A percentile compares a stretch with the other conserved stretches of the same genome.
phyloP scores from a whole-genome alignment of 345 rosid genomes.

The Salix dunnii region DNA sequence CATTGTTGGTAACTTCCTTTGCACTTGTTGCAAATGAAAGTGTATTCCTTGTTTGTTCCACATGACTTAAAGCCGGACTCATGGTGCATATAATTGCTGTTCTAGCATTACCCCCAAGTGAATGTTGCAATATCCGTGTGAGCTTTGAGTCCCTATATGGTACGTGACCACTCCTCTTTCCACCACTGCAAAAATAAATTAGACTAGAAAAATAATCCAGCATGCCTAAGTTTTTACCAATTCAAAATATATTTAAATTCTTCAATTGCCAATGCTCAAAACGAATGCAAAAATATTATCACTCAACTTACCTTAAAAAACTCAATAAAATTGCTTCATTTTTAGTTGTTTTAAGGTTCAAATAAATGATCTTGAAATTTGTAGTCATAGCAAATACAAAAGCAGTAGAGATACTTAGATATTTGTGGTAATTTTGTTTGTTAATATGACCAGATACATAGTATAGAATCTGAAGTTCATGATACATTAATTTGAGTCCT shows the following conservation, averaged over 20 bases:
- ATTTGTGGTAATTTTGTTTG: background rate
- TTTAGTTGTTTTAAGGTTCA: background rate
- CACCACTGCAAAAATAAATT: constrained; percentile 57
- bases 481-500: constrained; percentile 2
- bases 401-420: background rate
- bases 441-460: background rate
- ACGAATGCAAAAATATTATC: background rate
- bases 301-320: background rate
- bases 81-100: constrained; percentile 94
- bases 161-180: constrained; percentile 59
- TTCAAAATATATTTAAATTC: background rate
- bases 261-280: background rate
- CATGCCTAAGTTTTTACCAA: background rate
- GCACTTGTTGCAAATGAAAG: constrained; percentile 87
- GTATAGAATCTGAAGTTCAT: background rate
- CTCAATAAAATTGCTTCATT: background rate
- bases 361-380: background rate
- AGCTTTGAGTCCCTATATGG: constrained; percentile 98
- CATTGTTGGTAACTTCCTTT: constrained; percentile 87
- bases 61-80: constrained; percentile 89
- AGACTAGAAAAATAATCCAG: constrained; percentile 3
- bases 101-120: constrained; percentile 97
- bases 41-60: constrained; percentile 88
- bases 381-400: background rate
- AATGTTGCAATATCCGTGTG: constrained; percentile 87